Conservation (phyloP, 2,329 filamentous ascomycete species). For the Metarhizium humberi region DNA sequence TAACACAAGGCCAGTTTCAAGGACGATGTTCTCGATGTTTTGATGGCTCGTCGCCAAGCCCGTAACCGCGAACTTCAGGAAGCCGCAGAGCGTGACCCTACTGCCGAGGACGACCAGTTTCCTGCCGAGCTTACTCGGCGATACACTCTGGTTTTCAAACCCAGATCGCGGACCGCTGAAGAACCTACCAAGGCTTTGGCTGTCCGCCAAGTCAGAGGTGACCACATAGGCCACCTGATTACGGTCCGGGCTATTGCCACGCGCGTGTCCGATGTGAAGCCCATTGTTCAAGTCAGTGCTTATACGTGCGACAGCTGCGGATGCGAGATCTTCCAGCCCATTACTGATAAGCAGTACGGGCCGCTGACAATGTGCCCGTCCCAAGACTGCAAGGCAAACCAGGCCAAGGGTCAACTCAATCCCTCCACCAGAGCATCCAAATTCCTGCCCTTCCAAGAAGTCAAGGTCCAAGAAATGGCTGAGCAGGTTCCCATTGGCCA, state of each 20-base stretch:
- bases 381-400: constrained; percentile 79
- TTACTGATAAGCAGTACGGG: constrained; percentile 83
- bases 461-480: constrained; percentile 98
- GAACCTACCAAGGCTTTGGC: constrained; percentile 59
- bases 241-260: constrained; percentile 92
- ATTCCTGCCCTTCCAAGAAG: constrained; percentile 93
- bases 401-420: constrained; percentile 87
- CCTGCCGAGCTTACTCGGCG: constrained; percentile 85
- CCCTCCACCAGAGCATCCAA: constrained; percentile 94
- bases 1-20: constrained; percentile 61
- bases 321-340: constrained; percentile 93
- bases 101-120: constrained; percentile 66
- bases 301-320: constrained; percentile 97
- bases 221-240: constrained; percentile 87
- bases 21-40: constrained; percentile 91
- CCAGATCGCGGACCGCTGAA: constrained; percentile 63
- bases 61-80: constrained; percentile 70
- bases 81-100: constrained; percentile 58
- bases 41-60: constrained; percentile 84
- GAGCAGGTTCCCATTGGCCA: constrained; percentile 98
- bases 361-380: constrained; percentile 84
- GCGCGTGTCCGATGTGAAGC: constrained; percentile 94
- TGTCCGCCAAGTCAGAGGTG: constrained; percentile 87
- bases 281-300: constrained; percentile 92
- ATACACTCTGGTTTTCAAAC: constrained; percentile 96